Base-by-base conservation (phyloP, 495 filamentous ascomycete genomes). In the Aspergillus biplanus region DNA sequence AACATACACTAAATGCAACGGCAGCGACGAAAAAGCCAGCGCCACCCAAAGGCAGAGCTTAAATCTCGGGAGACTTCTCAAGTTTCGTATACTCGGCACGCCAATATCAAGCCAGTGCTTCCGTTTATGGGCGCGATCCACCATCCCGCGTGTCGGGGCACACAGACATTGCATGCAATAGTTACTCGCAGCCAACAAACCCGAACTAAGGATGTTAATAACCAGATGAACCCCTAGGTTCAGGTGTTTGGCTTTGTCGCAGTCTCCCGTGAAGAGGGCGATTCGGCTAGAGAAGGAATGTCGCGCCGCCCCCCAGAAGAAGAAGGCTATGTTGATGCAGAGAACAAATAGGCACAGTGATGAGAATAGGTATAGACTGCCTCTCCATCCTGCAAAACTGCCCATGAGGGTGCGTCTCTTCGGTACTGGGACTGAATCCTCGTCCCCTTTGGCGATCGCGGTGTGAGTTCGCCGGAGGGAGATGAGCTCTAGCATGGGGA, bases 151-250 rank as follows among this genome's bases (percentile, higher is more conserved):
- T 0, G 46, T 49, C 18, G 46, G 46, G 13, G 46, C 46, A 49
- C 15, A 11, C 18, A 49, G 18, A 7, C 46, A 49, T 49, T 49
- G 46, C 46, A 49, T 49, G 15, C 46, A n/a, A 49, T n/a, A 49
- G 15, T 49, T 49, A 16, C 46, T 49, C 3, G 46, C 46, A 7
- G 13, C 18, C 46, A 49, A 18, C 18, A 49, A 8, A 0, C 13
- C 46, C 5, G 46, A n/a, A 13, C 46, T 49, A 4, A 49, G 16
- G 4, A 49, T 16, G 18, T 49, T 49, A 16, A 49, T 49, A 3
- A 49, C 8, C 18, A 49, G 18, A 18, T 49, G 46, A 8, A 49
- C 15, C 15, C 46, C 46, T 4, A 49, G 4, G 0, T 16, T 21
- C 46, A 18, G 1, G 6, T 18, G 12, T 8, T 49, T n/a, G 15